phyloP scores from a whole-genome alignment of 116 monocot genomes.

The Phalaenopsis hybrid region DNA sequence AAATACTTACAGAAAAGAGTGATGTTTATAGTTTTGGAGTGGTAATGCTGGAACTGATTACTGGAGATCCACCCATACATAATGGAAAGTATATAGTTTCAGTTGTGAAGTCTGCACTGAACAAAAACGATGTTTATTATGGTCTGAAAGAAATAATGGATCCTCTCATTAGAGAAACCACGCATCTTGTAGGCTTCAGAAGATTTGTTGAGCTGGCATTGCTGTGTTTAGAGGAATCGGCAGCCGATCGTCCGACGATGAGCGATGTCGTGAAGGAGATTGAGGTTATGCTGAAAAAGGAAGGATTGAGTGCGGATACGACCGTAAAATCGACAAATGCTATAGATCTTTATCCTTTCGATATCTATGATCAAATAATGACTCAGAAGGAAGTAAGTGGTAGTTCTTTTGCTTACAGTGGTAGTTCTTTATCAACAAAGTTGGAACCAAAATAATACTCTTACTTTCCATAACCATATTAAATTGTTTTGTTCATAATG shows the following conservation, averaged over 20 bases:
- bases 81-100: constrained; percentile 63
- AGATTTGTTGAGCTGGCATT: constrained; percentile 58
- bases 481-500: background rate
- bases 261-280: constrained; percentile 74
- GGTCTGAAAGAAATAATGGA: constrained; percentile 58
- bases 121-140: constrained; percentile 42
- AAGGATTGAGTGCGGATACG: constrained; percentile 36
- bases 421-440: constrained; percentile 2
- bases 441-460: constrained; percentile 47
- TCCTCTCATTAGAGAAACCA: constrained; percentile 34
- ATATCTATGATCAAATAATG: background rate
- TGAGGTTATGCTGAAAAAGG: constrained; percentile 54
- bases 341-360: constrained; percentile 4
- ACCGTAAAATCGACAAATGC: constrained; percentile 24
- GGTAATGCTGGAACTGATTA: constrained; percentile 75
- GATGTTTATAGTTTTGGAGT: constrained; percentile 92
- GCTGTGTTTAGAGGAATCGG: constrained; percentile 53
- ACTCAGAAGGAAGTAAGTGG: constrained; percentile 26
- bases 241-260: constrained; percentile 64
- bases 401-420: constrained; percentile 41
- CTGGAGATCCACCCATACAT: constrained; percentile 55
- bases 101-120: constrained; percentile 31
- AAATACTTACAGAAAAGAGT: constrained; percentile 81
- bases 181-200: constrained; percentile 37
- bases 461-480: background rate